Conservation (phyloP, 2,329 filamentous ascomycete genomes). For the Xylaria sp. region DNA sequence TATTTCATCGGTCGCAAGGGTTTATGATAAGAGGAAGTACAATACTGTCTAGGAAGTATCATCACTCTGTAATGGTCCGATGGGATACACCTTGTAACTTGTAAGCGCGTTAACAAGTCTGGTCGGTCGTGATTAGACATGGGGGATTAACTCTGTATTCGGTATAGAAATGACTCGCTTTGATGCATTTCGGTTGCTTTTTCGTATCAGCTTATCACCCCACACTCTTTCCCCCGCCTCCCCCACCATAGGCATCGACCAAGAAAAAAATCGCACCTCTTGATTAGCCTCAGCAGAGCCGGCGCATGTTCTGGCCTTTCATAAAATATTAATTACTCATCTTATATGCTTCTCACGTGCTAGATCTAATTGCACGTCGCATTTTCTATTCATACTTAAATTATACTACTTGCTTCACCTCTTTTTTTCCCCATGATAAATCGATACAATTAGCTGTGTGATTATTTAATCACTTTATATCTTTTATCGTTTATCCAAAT, state of each 20-base stretch:
- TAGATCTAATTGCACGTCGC: background rate
- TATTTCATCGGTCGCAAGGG: background rate
- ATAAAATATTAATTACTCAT: slow-evolving; percentile 15
- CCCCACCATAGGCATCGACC: slow-evolving; percentile 21
- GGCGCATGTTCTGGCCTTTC: slow-evolving; percentile 7
- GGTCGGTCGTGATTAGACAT: too few species aligned
- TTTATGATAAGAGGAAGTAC: too few species aligned
- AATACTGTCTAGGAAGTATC: too few species aligned
- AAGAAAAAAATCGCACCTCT: slow-evolving; percentile 18
- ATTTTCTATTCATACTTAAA: background rate
- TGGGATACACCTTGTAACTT: too few species aligned
- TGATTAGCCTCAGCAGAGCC: slow-evolving; percentile 24
- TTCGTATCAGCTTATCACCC: slow-evolving; percentile 36
- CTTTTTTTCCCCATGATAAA: background rate
- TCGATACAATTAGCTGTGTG: background rate
- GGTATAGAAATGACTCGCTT: background rate
- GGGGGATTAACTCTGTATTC: background rate
- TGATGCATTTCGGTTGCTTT: background rate
- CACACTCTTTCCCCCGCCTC: slow-evolving; percentile 23
- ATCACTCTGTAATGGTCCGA: too few species aligned
- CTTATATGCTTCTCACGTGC: slow-evolving; percentile 1
- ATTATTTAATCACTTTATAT: slow-evolving; percentile 6
- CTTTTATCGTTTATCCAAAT: background rate
- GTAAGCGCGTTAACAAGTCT: too few species aligned
- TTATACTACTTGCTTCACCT: background rate